Evolutionary conservation across 2,329 filamentous ascomycete genomes (phyloP).

Genomic region (Xylariaceae sp.): DNA sequence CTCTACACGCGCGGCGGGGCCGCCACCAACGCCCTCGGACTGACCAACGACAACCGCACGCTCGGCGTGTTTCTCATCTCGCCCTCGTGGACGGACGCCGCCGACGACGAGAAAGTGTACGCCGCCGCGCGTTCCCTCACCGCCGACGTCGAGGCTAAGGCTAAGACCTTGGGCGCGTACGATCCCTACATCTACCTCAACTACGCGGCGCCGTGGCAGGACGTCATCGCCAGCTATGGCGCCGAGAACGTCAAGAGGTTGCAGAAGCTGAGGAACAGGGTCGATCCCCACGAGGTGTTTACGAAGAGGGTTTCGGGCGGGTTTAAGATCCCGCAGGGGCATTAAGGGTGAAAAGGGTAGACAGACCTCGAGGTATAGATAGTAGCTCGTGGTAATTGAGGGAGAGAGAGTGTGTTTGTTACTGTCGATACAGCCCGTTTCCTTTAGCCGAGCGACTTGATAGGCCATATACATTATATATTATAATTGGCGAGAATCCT

Average conservation of each 20-base stretch:
- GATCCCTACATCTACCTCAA: constrained; percentile 33
- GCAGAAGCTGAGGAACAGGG: constrained; percentile 11
- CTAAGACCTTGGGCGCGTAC: constrained; percentile 23
- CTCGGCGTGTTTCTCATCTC: constrained; percentile 18
- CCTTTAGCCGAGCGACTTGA: too few species aligned
- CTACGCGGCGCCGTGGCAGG: constrained; percentile 35
- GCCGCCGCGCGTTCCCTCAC: constrained; percentile 10
- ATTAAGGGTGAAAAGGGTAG: neutral
- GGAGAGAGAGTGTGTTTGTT: too few species aligned
- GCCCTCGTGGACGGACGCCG: constrained; percentile 6
- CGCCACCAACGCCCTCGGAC: constrained; percentile 25
- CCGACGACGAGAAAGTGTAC: constrained; percentile 17
- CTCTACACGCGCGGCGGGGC: constrained; percentile 22
- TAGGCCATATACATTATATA: too few species aligned
- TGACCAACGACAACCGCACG: constrained; percentile 7
- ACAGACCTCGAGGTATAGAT: neutral
- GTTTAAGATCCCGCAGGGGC: constrained; percentile 27
- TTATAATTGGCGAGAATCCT: too few species aligned
- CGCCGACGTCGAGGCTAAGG: constrained; percentile 2
- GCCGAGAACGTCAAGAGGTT: constrained; percentile 26
- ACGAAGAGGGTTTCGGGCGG: constrained; percentile 26
- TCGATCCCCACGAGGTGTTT: constrained; percentile 29
- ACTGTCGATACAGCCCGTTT: too few species aligned
- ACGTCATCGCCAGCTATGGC: constrained; percentile 31
- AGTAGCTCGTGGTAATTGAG: too few species aligned